These are phyloP conservation scores for Vanrija pseudolonga DNA, from an alignment of 1,284 basidiomycete genomes.

Conservation along the genomic window DNA sequence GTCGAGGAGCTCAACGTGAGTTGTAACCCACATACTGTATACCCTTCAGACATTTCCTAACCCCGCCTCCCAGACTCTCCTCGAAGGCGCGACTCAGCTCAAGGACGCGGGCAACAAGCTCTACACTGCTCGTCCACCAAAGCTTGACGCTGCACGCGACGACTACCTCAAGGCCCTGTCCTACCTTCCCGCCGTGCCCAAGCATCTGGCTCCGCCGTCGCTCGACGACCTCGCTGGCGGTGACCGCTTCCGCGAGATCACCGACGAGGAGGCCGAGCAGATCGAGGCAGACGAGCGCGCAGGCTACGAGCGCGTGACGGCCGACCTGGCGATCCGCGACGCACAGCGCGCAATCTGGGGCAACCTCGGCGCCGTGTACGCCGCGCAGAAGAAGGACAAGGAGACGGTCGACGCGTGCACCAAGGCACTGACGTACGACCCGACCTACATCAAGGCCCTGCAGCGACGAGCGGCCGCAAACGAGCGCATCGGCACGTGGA, in stretches of 20 bases:
- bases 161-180: constrained; percentile 34
- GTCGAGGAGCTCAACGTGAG: not conserved
- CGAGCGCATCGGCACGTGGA: constrained; percentile 74
- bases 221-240: not conserved
- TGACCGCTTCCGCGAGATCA: constrained; percentile 20
- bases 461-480: constrained; percentile 82
- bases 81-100: constrained; percentile 22
- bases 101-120: constrained; percentile 37
- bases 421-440: constrained; percentile 73
- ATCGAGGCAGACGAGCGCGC: constrained; percentile 23
- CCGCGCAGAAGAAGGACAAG: constrained; percentile 34
- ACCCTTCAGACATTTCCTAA: not conserved
- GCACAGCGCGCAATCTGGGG: constrained; percentile 38
- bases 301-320: constrained; percentile 16
- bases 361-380: constrained; percentile 42
- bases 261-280: constrained; percentile 38
- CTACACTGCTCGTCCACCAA: constrained; percentile 26
- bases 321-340: constrained; percentile 32
- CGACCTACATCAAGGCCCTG: constrained; percentile 79
- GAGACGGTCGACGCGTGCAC: constrained; percentile 50
- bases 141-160: constrained; percentile 24
- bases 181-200: constrained; percentile 20
- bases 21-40: not conserved
- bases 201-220: constrained; percentile 2
- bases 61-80: constrained; percentile 18